Percentiles rank a stretch among this genome's conserved stretches.
These are phyloP conservation scores for Viridothelium virens DNA, from an alignment of 495 filamentous ascomycete genomes.

Conservation along the genomic window DNA sequence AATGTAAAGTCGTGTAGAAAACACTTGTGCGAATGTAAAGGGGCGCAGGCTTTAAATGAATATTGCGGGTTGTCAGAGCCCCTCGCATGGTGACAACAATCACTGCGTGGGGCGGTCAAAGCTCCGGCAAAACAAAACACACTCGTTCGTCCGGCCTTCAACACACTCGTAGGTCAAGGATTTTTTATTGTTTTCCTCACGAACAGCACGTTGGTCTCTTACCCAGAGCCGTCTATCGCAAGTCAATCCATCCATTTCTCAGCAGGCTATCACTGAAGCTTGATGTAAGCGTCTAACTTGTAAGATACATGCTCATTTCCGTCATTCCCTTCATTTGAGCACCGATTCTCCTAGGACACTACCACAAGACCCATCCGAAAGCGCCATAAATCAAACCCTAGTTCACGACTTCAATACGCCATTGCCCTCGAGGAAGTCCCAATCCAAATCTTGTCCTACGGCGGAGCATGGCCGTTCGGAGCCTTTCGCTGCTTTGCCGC, in stretches of 20 bases:
- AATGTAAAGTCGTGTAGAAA: neutral
- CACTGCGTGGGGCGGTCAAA: neutral
- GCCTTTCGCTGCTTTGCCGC: neutral
- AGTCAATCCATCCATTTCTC: too few relatives aligned
- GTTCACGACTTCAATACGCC: neutral
- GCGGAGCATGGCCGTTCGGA: neutral
- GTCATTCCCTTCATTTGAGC: neutral
- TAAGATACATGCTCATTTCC: neutral
- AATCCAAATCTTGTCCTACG: neutral
- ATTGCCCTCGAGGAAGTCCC: neutral
- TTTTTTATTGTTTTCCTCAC: neutral
- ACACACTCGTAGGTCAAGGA: neutral
- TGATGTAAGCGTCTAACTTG: neutral
- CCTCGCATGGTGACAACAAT: neutral
- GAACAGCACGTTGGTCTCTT: neutral
- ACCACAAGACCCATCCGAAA: too few relatives aligned
- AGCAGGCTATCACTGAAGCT: neutral
- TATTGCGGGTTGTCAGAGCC: neutral
- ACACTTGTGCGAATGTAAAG: neutral
- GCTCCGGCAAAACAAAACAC: slow-evolving; percentile 5
- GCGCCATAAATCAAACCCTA: neutral
- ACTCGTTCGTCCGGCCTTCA: neutral
- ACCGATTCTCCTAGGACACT: too few relatives aligned
- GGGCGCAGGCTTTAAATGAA: neutral
- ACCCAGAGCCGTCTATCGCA: too few relatives aligned